A percentile compares a stretch with the other conserved stretches of the same genome.
These are phyloP conservation scores for Pezicula neosporulosa DNA, from an alignment of 2,329 filamentous ascomycete species.

Conservation along the genomic window DNA sequence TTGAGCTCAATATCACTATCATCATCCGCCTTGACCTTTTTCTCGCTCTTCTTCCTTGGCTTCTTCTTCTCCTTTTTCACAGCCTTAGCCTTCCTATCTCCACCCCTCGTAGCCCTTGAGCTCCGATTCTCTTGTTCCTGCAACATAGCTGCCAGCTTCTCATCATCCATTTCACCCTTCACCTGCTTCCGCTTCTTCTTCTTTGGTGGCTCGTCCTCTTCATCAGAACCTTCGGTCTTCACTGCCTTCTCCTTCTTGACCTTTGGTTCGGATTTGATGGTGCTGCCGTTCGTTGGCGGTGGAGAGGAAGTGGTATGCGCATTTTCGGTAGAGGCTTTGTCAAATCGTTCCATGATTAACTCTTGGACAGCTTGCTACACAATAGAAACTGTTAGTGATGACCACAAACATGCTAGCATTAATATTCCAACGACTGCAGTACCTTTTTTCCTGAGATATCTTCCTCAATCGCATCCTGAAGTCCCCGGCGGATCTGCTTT, in stretches of 20 bases:
- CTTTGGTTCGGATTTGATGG: conserved; percentile 9
- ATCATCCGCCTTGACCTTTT: conserved; percentile 73
- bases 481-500: conserved; percentile 32
- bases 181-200: conserved; percentile 58
- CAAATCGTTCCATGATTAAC: conserved; percentile 54
- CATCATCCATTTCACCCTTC: conserved; percentile 73
- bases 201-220: conserved; percentile 46
- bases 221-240: conserved; percentile 24
- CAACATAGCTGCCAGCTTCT: conserved; percentile 78
- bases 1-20: conserved; percentile 60
- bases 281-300: conserved; percentile 15
- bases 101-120: conserved; percentile 70
- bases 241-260: conserved; percentile 15
- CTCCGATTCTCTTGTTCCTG: conserved; percentile 88
- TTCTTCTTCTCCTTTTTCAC: conserved; percentile 60
- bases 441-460: conserved; percentile 36
- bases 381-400: not conserved
- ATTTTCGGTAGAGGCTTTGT: conserved; percentile 32
- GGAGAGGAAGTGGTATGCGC: conserved; percentile 5
- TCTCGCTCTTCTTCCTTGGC: conserved; percentile 65
- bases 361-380: conserved; percentile 45
- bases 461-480: conserved; percentile 27
- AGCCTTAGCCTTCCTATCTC: conserved; percentile 49
- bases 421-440: not conserved
- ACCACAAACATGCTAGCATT: not conserved